Evolutionary conservation across 129 eudicot species (phyloP).

Genomic region (Dittrichia graveolens): DNA sequence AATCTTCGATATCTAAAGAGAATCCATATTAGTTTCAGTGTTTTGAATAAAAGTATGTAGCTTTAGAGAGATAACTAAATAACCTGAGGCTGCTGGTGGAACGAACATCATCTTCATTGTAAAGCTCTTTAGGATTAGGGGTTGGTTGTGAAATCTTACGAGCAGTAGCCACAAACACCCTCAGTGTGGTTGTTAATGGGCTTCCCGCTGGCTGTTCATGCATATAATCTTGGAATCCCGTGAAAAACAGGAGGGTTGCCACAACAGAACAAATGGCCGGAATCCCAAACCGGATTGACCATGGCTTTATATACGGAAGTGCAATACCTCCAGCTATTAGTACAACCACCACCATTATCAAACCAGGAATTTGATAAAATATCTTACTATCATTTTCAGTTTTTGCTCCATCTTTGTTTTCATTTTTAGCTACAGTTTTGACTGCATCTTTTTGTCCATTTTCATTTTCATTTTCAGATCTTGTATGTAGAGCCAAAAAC

Average conservation of each 20-base stretch:
- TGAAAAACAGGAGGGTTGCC: constrained; percentile 45
- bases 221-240: constrained; percentile 38
- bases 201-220: constrained; percentile 39
- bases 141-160: constrained; percentile 37
- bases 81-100: constrained; percentile 60
- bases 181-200: constrained; percentile 38
- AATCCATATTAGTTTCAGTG: neutral
- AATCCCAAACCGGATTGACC: constrained; percentile 61
- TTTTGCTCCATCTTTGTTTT: neutral
- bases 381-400: constrained; percentile 10
- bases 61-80: constrained; percentile 4
- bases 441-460: neutral
- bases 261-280: constrained; percentile 59
- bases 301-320: constrained; percentile 55
- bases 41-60: neutral
- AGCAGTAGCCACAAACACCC: constrained; percentile 54
- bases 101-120: constrained; percentile 19
- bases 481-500: constrained; percentile 41
- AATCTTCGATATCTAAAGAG: neutral
- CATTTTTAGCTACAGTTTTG: neutral
- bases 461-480: neutral
- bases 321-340: constrained; percentile 42
- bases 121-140: constrained; percentile 34
- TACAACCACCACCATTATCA: constrained; percentile 25
- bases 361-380: constrained; percentile 29